A percentile compares a stretch with the other conserved stretches of the same genome.
These are phyloP conservation scores for Fusarium albidum DNA, from an alignment of 2,329 filamentous ascomycete genomes.

Conservation along the genomic window DNA sequence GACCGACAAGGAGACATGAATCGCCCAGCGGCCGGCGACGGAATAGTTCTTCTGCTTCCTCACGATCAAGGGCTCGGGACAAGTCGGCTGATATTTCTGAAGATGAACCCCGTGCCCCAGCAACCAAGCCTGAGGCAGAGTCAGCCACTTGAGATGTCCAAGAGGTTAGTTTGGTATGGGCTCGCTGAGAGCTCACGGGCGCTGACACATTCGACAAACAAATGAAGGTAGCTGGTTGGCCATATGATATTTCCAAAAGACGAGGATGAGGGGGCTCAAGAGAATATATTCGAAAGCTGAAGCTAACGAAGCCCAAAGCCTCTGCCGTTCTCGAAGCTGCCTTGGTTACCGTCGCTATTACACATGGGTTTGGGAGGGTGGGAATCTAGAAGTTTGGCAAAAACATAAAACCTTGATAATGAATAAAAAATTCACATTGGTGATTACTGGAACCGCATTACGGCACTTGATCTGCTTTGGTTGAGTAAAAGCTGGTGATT, in stretches of 20 bases:
- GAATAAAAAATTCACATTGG: too few species aligned
- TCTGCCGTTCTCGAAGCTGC: slow-evolving; percentile 1
- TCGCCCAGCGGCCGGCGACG: slow-evolving; percentile 49
- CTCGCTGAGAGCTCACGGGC: neutral
- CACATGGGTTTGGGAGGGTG: neutral
- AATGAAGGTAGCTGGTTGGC: slow-evolving; percentile 13
- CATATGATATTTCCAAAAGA: neutral
- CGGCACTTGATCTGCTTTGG: too few species aligned
- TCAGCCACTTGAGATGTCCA: slow-evolving; percentile 18
- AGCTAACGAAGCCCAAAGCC: slow-evolving; percentile 28
- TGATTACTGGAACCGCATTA: too few species aligned
- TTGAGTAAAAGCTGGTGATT: too few species aligned
- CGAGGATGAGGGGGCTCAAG: slow-evolving; percentile 25
- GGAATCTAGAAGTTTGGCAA: neutral
- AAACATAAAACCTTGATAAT: too few species aligned
- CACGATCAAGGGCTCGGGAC: slow-evolving; percentile 57
- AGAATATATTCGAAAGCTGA: slow-evolving; percentile 13
- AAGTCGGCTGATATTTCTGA: slow-evolving; percentile 65
- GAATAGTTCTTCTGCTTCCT: slow-evolving; percentile 62
- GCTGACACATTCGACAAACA: slow-evolving; percentile 13
- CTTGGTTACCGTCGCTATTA: slow-evolving; percentile 2
- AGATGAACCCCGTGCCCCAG: slow-evolving; percentile 40
- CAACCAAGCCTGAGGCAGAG: slow-evolving; percentile 28
- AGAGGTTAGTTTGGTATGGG: slow-evolving; percentile 37
- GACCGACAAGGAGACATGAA: slow-evolving; percentile 24